Evolutionary conservation across 352 stramenopile species (phyloP).

Genomic region (Phytopythium boreale): DNA sequence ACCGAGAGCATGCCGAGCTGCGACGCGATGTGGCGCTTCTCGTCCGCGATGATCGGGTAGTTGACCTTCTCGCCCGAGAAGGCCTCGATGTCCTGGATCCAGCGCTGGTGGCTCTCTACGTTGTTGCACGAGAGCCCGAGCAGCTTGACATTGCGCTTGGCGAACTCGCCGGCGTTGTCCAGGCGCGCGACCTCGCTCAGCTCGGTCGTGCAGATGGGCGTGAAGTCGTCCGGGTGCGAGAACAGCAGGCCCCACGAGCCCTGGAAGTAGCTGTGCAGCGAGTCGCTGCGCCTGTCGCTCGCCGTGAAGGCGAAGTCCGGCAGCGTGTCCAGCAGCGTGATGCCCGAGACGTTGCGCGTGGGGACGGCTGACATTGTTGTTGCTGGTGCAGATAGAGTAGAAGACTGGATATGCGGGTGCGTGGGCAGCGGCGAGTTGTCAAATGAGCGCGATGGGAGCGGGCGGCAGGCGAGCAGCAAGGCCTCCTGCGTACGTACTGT

Average conservation of each 20-base stretch:
- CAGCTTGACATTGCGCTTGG: conserved; percentile 74
- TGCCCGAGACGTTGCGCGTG: conserved; percentile 34
- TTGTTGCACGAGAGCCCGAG: conserved; percentile 80
- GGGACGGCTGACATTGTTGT: conserved; percentile 1
- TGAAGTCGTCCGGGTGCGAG: conserved; percentile 90
- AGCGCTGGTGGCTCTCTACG: conserved; percentile 65
- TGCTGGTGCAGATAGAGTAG: not conserved
- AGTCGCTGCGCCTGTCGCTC: conserved; percentile 45
- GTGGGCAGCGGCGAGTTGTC: not conserved
- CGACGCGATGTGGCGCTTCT: conserved; percentile 66
- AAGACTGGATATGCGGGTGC: not conserved
- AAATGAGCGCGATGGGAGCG: not conserved
- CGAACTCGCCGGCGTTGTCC: conserved; percentile 75
- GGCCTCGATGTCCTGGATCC: conserved; percentile 84
- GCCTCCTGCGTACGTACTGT: too few species aligned
- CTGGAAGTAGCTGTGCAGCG: conserved; percentile 63
- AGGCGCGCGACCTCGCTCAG: conserved; percentile 86
- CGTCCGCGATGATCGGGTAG: conserved; percentile 92
- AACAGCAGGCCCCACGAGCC: conserved; percentile 73
- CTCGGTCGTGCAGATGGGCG: conserved; percentile 93
- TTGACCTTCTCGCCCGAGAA: conserved; percentile 67
- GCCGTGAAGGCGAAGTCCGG: conserved; percentile 58
- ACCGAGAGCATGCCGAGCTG: conserved; percentile 88
- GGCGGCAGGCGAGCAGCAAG: not conserved
- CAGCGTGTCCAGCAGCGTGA: conserved; percentile 55